Evolutionary conservation across 176 grass and related monocot genomes (phyloP).

Genomic region (Paspalum vaginatum): DNA sequence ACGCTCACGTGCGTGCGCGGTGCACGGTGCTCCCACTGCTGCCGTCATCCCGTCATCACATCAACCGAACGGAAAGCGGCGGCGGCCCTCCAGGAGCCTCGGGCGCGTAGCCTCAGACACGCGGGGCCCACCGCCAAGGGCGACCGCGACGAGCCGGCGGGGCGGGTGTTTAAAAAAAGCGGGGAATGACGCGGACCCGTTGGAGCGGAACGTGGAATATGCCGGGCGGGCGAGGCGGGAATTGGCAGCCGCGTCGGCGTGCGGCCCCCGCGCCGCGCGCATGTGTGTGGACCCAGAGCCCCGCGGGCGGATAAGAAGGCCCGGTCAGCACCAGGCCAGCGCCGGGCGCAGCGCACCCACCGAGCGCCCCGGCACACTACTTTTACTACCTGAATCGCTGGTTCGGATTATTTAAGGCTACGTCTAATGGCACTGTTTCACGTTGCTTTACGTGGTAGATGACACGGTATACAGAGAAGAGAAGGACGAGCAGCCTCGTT

Average conservation of each 20-base stretch:
- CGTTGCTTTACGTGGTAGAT: too few species aligned
- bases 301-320: conserved; percentile 24
- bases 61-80: neutral
- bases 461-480: too few species aligned
- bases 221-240: neutral
- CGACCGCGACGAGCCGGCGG: conserved; percentile 31
- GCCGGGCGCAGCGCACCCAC: too few species aligned
- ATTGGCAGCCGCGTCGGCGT: neutral
- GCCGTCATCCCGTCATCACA: neutral
- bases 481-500: too few species aligned
- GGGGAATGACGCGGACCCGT: neutral
- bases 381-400: too few species aligned
- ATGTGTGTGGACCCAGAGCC: neutral
- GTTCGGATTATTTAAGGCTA: neutral
- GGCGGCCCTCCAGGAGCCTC: neutral
- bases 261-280: neutral
- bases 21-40: neutral
- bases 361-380: neutral
- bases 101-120: neutral
- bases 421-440: too few species aligned
- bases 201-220: neutral
- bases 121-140: neutral
- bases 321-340: conserved; percentile 15
- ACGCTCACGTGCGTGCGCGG: neutral
- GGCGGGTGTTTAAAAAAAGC: conserved; percentile 27